phyloP scores from a whole-genome alignment of 1,139 yeast species.

The Candida buenavistaensis region DNA sequence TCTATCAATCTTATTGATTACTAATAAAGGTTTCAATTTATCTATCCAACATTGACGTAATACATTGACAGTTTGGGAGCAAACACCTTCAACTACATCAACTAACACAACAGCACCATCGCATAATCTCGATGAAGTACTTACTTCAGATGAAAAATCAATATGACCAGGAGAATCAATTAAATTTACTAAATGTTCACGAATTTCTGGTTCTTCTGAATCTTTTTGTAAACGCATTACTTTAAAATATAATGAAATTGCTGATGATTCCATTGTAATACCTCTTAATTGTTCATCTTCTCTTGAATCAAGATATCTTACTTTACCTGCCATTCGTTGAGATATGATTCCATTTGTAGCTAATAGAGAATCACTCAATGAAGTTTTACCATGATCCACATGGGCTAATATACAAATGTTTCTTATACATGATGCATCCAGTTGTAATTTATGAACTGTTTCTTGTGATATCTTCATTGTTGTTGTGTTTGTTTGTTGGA shows the following conservation, averaged over 20 bases:
- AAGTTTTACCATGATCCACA: constrained; percentile 98
- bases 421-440: constrained; percentile 66
- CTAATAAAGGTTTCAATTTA: constrained; percentile 81
- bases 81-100: constrained; percentile 97
- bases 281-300: constrained; percentile 97
- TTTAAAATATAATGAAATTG: constrained; percentile 82
- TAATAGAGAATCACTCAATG: constrained; percentile 84
- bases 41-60: constrained; percentile 96
- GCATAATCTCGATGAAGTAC: constrained; percentile 91
- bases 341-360: constrained; percentile 98
- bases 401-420: constrained; percentile 96
- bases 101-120: constrained; percentile 96
- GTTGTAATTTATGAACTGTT: constrained; percentile 65
- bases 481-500: too few species aligned
- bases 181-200: constrained; percentile 83
- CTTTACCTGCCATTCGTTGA: constrained; percentile 91
- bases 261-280: constrained; percentile 96
- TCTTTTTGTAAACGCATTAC: constrained; percentile 46
- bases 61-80: constrained; percentile 95
- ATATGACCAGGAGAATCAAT: constrained; percentile 99
- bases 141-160: constrained; percentile 94
- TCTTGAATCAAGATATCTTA: constrained; percentile 87
- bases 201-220: constrained; percentile 44
- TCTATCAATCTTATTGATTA: constrained; percentile 91
- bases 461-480: constrained; percentile 58